These are phyloP conservation scores for Cornus kousa DNA, from an alignment of 148 eudicot species.

Conservation along the genomic window DNA sequence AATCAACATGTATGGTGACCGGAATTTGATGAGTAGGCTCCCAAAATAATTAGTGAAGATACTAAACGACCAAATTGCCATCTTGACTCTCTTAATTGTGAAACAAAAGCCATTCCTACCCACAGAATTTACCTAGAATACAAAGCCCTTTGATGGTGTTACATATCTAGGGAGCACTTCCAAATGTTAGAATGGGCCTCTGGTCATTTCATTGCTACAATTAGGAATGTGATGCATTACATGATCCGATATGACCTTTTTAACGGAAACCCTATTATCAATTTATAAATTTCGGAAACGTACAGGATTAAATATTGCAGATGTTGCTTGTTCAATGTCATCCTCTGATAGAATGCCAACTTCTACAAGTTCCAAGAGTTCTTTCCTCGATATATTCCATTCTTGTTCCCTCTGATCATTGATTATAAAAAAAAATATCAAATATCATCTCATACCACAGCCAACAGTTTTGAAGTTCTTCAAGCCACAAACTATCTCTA, in stretches of 20 bases:
- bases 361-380: constrained; percentile 80
- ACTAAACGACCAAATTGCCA: not conserved
- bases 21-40: not conserved
- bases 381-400: constrained; percentile 97
- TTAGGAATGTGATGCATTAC: not conserved
- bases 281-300: constrained; percentile 16
- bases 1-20: too few species aligned
- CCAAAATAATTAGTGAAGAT: not conserved
- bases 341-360: constrained; percentile 70
- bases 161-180: constrained; percentile 1
- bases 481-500: not conserved
- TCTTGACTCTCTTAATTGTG: not conserved
- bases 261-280: constrained; percentile 1
- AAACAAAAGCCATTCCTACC: not conserved
- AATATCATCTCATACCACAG: constrained; percentile 11
- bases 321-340: constrained; percentile 60
- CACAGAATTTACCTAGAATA: not conserved
- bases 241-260: not conserved
- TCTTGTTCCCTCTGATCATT: constrained; percentile 92
- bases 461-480: constrained; percentile 6
- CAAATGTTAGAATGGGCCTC: not conserved
- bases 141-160: not conserved
- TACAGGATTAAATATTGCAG: constrained; percentile 84
- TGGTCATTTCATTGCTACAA: not conserved
- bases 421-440: constrained; percentile 16